Base-by-base conservation (phyloP, 441 rosid species). In the Erodium trifolium region DNA sequence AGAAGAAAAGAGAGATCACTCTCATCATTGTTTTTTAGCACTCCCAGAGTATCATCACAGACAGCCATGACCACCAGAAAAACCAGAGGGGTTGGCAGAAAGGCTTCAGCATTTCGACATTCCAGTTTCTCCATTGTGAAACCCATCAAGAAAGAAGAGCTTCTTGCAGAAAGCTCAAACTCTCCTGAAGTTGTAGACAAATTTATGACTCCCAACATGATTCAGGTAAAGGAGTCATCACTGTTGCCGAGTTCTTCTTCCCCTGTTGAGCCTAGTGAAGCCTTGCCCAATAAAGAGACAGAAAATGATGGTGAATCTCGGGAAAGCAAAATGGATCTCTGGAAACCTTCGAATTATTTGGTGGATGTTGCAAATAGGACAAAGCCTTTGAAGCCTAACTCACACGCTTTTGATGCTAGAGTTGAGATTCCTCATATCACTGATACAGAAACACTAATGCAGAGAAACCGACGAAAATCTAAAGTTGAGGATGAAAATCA, bases 1-100 rank as follows among this genome's bases (percentile, higher is more conserved):
- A 82, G 82, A 80, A 88, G 90, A 78, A 88, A 88, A 77, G 93
- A 88, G 79, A 82, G 91, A 76, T 88, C 93, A 11, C 84, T 88
- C 72, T 86, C 91, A 41, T 83, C 87, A 11, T 78, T 88, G 86
- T 91, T 86, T 19, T 88, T 88, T 69, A 80, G 71, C 67, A 76
- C 88, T 67, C 91, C 93, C 14, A 83, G 81, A 72, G 87, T 85
- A 66, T 82, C 86, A 72, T 70, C 83, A 57, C 83, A 81, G 77
- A 60, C 80, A 74, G 77, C 83, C 67, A 72, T 81, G 72, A 80
- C 88, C 27, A 85, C 88, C 37, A 84, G 79, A 76, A 80, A 91
- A 79, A 80, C 57, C 11, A 49, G 16, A 49, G 57, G 57, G 12
- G 77, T 72, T 14, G 60, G 73, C 16, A 82, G 84, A 68, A 87